Evolutionary conservation across 2,329 filamentous ascomycete species (phyloP).

Genomic region (Penicillium palitans): DNA sequence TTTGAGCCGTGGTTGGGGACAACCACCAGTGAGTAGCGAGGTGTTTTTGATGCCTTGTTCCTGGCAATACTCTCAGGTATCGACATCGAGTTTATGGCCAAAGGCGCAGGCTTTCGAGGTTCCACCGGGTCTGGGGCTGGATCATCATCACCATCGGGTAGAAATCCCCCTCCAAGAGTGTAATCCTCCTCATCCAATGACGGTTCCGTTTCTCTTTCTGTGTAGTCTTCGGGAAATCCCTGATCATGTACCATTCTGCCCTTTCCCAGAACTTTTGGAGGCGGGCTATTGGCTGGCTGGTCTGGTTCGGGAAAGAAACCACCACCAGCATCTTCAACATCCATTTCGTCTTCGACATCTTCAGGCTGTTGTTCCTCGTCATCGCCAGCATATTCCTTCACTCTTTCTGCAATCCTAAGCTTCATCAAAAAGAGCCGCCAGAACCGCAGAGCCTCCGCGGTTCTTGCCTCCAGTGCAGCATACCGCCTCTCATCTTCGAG

Average conservation of each 20-base stretch:
- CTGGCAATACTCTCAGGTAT: not conserved
- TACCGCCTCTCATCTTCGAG: conserved; percentile 67
- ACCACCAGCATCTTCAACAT: conserved; percentile 32
- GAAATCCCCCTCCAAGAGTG: conserved; percentile 4
- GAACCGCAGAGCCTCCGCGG: conserved; percentile 51
- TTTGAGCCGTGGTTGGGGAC: conserved; percentile 22
- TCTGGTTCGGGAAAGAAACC: conserved; percentile 43
- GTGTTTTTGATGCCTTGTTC: conserved; percentile 4
- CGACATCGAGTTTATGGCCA: not conserved
- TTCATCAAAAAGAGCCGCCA: conserved; percentile 64
- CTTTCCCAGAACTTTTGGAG: not conserved
- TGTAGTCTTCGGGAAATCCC: not conserved
- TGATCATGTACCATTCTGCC: not conserved
- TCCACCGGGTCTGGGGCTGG: not conserved
- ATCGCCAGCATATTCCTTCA: conserved; percentile 58
- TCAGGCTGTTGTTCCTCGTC: conserved; percentile 41
- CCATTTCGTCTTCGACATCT: conserved; percentile 40
- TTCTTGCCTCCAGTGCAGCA: conserved; percentile 58
- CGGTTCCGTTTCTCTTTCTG: not conserved
- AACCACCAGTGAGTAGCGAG: conserved; percentile 35
- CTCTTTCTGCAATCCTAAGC: conserved; percentile 69
- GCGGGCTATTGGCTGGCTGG: conserved; percentile 13
- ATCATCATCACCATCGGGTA: conserved; percentile 7
- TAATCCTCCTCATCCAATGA: not conserved
- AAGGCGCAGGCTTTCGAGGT: not conserved